Evolutionary conservation across 2,329 filamentous ascomycete genomes (phyloP), one percentile per base, ranked within the genome.

Genomic region (Beauveria sp.): DNA sequence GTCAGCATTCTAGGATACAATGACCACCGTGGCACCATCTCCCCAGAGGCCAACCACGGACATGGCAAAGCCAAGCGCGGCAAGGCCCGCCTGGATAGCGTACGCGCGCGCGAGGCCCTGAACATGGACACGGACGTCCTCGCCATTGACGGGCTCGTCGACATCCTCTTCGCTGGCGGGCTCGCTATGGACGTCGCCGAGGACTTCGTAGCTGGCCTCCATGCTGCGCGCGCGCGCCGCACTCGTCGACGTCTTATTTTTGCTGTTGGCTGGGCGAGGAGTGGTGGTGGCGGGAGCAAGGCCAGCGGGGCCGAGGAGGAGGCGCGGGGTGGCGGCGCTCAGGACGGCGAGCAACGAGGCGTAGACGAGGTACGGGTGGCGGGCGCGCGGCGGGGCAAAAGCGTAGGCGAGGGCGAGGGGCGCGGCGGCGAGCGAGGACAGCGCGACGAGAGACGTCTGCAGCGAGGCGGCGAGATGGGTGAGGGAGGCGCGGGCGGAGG

Each of bases 311-410:
- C 68, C 68, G 16, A 81, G 79, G 18, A 81, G 74, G 46, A 85
- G 68, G 26, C 74, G 71, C 34, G 56, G 61, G 81, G 79, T 79
- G 50, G 83, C 77, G 24, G 81, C 81, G 50, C 89, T 85, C 45
- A 89, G 77, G 45, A 81, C 78, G 49, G 86, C 83, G 62, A 92
- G 81, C 28, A 91, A 75, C 3, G 87, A 86, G 16, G 91, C 91
- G 86, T 95, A 97, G 63, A 97, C 75, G 28, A 97, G 86, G 72
- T 96, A 98, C 0, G 93, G 93, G 72, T 98, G 93, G 71, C 89
- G 86, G 67, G 84, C 81, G 61, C 86, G 83, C 28, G 85, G 81
- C 0, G 92, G 89, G 2, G 92, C 93, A 66, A 96, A 78, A 50
- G 82, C 73, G 75, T 88, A 97, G 65, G 92, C 90, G 66, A 93